Evolutionary conservation across 495 filamentous ascomycete species (phyloP).

Genomic region (Copromyces sp.): DNA sequence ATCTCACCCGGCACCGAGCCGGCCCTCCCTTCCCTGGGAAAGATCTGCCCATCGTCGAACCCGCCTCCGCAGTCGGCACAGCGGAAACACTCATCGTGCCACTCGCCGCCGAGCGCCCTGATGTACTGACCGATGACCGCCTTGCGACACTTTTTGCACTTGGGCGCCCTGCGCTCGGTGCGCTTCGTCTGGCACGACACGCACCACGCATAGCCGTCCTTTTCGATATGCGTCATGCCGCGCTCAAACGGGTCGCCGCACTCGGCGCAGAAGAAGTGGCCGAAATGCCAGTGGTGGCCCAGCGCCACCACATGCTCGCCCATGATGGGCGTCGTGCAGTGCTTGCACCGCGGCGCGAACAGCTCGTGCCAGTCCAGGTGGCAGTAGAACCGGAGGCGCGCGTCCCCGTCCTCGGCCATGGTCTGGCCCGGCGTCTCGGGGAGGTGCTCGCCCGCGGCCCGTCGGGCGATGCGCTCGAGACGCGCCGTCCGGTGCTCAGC

Average conservation of each 20-base stretch:
- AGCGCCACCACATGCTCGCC: slow-evolving; percentile 89
- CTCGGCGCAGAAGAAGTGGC: slow-evolving; percentile 99
- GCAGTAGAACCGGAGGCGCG: slow-evolving; percentile 77
- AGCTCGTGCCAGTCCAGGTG: slow-evolving; percentile 96
- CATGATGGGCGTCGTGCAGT: slow-evolving; percentile 97
- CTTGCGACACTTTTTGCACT: slow-evolving; percentile 75
- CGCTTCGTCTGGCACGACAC: slow-evolving; percentile 84
- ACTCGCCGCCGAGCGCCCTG: slow-evolving; percentile 78
- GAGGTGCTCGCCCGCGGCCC: slow-evolving; percentile 47
- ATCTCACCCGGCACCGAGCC: slow-evolving; percentile 24
- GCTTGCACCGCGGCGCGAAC: slow-evolving; percentile 87
- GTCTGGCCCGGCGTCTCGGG: slow-evolving; percentile 46
- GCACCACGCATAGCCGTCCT: slow-evolving; percentile 99
- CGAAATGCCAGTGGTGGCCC: slow-evolving; percentile 90
- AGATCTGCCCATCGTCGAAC: slow-evolving; percentile 48
- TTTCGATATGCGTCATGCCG: slow-evolving; percentile 84
- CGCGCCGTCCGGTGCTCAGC: slow-evolving; percentile 56
- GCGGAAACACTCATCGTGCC: slow-evolving; percentile 86
- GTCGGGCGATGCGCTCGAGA: slow-evolving; percentile 54
- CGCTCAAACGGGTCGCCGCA: slow-evolving; percentile 91
- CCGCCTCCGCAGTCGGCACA: slow-evolving; percentile 49
- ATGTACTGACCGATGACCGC: slow-evolving; percentile 83
- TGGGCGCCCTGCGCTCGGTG: slow-evolving; percentile 58
- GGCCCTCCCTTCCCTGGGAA: slow-evolving; percentile 32
- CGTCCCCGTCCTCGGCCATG: slow-evolving; percentile 58